A percentile compares a stretch with the other conserved stretches of the same genome.
These are phyloP conservation scores for Kokia cookei DNA, from an alignment of 441 rosid genomes.

Conservation along the genomic window DNA sequence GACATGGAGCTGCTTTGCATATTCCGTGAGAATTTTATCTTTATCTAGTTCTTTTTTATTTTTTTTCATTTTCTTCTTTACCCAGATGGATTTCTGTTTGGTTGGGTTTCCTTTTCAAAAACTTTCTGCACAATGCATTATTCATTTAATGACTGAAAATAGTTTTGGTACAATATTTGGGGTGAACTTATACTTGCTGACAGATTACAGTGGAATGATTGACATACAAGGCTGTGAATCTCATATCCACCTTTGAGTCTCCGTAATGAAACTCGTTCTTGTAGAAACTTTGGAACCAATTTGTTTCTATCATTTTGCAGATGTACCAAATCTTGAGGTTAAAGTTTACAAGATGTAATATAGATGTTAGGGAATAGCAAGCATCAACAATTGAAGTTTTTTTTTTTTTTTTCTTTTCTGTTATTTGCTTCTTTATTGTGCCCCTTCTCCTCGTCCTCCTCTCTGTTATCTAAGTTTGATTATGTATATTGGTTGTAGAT, in stretches of 20 bases:
- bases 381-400: neutral
- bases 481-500: neutral
- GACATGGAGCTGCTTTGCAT: conserved; percentile 62
- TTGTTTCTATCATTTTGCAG: neutral
- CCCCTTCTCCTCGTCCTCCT: neutral
- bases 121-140: neutral
- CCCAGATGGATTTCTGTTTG: neutral
- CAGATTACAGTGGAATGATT: neutral
- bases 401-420: neutral
- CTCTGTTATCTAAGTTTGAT: neutral
- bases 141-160: neutral
- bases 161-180: neutral
- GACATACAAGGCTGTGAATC: neutral
- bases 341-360: neutral
- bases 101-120: neutral
- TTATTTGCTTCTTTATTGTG: neutral
- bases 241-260: neutral
- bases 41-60: neutral
- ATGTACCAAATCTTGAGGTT: neutral
- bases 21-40: conserved; percentile 35
- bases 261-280: neutral
- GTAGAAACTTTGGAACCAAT: neutral
- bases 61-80: neutral
- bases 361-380: neutral
- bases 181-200: neutral